Conservation (phyloP, 306 rosid genomes). For the Castanea mollissima region DNA sequence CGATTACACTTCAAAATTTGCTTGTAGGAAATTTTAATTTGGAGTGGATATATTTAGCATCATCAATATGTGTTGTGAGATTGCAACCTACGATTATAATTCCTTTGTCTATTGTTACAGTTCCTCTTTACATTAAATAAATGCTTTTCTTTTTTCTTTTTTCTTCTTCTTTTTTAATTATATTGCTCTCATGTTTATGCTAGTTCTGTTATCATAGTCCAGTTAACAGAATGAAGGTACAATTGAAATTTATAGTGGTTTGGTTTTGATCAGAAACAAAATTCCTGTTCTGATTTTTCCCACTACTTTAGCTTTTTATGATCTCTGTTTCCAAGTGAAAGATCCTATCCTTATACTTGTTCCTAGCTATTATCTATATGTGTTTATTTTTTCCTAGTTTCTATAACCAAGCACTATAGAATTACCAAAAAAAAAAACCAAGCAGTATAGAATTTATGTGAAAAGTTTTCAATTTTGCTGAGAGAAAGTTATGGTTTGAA, state of each 20-base stretch:
- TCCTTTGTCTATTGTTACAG: slow-evolving; percentile 50
- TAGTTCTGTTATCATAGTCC: too few relatives aligned
- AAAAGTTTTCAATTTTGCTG: too few relatives aligned
- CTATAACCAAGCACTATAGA: too few relatives aligned
- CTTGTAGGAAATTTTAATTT: background rate
- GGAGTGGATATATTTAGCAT: background rate
- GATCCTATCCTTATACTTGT: too few relatives aligned
- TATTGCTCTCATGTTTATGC: too few relatives aligned
- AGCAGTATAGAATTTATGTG: too few relatives aligned
- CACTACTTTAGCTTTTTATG: background rate
- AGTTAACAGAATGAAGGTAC: slow-evolving; percentile 73
- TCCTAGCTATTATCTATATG: too few relatives aligned
- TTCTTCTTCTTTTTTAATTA: too few relatives aligned
- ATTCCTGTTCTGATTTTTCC: slow-evolving; percentile 18
- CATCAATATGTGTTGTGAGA: background rate
- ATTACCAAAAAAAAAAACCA: too few relatives aligned
- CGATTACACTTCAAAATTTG: background rate
- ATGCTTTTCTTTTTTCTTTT: slow-evolving; percentile 9
- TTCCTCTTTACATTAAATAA: slow-evolving; percentile 69
- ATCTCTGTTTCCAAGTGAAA: too few relatives aligned
- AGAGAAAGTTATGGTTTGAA: too few relatives aligned
- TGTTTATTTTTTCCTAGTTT: too few relatives aligned
- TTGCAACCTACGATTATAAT: background rate
- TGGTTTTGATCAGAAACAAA: background rate
- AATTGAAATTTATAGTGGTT: background rate